These are phyloP conservation scores for Ceratobasidium sp. DNA, from an alignment of 1,284 basidiomycete species.

Conservation along the genomic window DNA sequence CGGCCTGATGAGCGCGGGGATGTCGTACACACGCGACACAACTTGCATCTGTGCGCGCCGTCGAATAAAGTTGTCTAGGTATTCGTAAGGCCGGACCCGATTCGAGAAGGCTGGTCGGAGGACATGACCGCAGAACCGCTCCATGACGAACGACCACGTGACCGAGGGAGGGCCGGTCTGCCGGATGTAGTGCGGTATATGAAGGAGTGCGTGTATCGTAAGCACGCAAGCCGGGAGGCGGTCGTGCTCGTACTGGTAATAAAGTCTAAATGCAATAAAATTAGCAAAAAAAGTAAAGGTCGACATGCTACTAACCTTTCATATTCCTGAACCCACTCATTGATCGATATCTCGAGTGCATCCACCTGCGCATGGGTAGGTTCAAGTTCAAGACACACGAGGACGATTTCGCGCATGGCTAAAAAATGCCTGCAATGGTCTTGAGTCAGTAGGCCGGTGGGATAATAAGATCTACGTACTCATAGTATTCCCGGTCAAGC, in stretches of 20 bases:
- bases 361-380: neutral
- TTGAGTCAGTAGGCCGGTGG: neutral
- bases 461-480: neutral
- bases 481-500: constrained; percentile 11
- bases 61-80: constrained; percentile 53
- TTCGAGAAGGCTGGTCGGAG: constrained; percentile 51
- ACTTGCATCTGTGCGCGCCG: constrained; percentile 51
- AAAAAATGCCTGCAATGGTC: constrained; percentile 7
- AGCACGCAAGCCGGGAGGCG: constrained; percentile 50
- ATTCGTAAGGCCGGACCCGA: constrained; percentile 53
- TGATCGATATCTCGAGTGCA: neutral
- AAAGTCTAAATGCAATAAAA: constrained; percentile 48
- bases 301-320: constrained; percentile 2
- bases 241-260: constrained; percentile 50
- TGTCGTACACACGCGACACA: neutral
- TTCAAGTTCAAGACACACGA: constrained; percentile 16
- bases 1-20: neutral
- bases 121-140: constrained; percentile 53
- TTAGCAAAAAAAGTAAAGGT: neutral
- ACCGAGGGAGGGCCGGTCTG: constrained; percentile 58
- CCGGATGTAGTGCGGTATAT: constrained; percentile 50
- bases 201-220: constrained; percentile 52
- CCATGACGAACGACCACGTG: constrained; percentile 63
- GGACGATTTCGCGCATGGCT: constrained; percentile 21
- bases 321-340: constrained; percentile 19